phyloP scores from a whole-genome alignment of 176 grass and related monocot species.

The Echinochloa phyllopogon region DNA sequence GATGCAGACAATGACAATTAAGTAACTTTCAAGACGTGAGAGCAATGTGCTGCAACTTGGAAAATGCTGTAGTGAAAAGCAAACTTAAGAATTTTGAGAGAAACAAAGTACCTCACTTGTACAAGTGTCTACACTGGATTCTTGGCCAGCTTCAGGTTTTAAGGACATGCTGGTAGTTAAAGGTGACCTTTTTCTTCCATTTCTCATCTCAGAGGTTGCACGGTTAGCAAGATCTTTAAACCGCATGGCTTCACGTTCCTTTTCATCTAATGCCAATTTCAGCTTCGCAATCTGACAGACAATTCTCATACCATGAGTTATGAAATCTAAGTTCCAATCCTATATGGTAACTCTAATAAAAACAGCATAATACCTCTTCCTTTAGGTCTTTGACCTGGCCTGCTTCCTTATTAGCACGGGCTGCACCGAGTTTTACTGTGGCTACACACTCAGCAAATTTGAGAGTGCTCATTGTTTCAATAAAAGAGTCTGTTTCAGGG shows the following conservation, averaged over 20 bases:
- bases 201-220: constrained; percentile 48
- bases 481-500: constrained; percentile 74
- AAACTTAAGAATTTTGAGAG: neutral
- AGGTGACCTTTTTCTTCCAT: constrained; percentile 58
- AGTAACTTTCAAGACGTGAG: neutral
- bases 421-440: constrained; percentile 75
- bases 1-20: neutral
- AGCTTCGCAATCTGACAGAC: constrained; percentile 63
- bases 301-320: constrained; percentile 13
- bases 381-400: constrained; percentile 79
- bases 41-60: neutral
- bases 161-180: constrained; percentile 21
- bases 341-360: constrained; percentile 8
- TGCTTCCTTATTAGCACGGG: constrained; percentile 74
- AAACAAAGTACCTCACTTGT: constrained; percentile 58
- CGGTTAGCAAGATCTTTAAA: constrained; percentile 53
- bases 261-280: constrained; percentile 69
- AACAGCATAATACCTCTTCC: constrained; percentile 66
- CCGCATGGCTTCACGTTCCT: constrained; percentile 57
- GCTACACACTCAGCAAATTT: constrained; percentile 89
- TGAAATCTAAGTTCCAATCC: neutral
- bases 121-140: constrained; percentile 43
- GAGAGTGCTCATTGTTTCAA: constrained; percentile 88
- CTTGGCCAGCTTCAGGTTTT: constrained; percentile 57
- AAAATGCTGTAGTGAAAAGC: neutral